Base-by-base conservation (phyloP, 371 early-diverging fungal species). In the Mucor lusitanicus region DNA sequence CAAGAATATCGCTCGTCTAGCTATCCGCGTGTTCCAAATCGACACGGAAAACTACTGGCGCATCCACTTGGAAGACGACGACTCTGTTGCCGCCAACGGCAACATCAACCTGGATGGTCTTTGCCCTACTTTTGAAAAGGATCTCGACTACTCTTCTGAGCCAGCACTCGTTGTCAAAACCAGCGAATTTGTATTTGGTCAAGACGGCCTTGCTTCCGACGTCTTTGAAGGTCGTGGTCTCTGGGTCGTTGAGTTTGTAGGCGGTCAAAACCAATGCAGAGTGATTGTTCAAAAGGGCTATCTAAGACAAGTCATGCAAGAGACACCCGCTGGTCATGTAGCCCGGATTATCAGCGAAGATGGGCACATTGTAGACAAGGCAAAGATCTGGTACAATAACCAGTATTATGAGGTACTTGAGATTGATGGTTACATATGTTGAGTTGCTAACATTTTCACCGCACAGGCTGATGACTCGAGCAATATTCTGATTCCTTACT, bases 201-300 rank as follows among this genome's bases (percentile, higher is more conserved):
- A 58, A n/a, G 35, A 67, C 0, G 70, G 64, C 1, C 39, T 77
- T 59, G 75, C 72, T 7, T 19, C 72, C 17, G 70, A 75, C 7
- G 61, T 75, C 4, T 75, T 84, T 46, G 9, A 55, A 21, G 79
- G 84, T 12, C 78, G 84, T 23, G 84, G 84, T 17, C 64, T 73
- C 3, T 84, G 84, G 84, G 76, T 84, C 0, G 68, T 84, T 23
- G 84, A 84, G 53, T 74, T 84, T 37, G 73, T 84, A 4, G 80
- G 84, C 25, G 81, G 74, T 30, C 58, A 75, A 27, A 56, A 78
- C 23, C 79, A 73, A 40, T 77, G 80, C 32, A 68, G 81, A 40
- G 77, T 74, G 21, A 66, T 84, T 57, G 62, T 84, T 12, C 78
- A 79, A 76, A 84, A 81, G 85, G 88, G 88, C 3, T 74, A 76